Evolutionary conservation across 176 grass and related monocot genomes (phyloP), one percentile per base, ranked within the genome.

Genomic region (Elymus sibiricus): DNA sequence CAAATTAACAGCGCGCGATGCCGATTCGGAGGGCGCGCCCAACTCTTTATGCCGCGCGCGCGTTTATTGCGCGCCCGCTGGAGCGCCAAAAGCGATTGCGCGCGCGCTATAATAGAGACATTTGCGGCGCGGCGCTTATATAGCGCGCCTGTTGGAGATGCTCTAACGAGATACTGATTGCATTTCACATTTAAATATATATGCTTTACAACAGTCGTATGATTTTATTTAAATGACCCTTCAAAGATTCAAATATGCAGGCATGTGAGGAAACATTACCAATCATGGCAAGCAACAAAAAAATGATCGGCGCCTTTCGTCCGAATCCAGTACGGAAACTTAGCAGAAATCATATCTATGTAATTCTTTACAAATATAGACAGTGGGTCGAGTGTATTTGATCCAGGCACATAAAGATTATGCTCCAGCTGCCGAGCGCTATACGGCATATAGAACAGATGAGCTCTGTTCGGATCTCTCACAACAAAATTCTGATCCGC

Each of bases 241-340:
- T 85, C 13, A 40, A 64, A 24, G 13, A 83, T 16, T 56, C 49
- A 63, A 78, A 79, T 76, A 59, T 39, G 9, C 29, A 83, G 64
- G 79, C 22, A 19, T 9, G 39, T 9, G 39, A 83, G 80, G 67
- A 70, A 70, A 83, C 61, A 79, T 98, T 95, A 93, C 95, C 95
- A 98, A 80, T 98, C 95, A 90, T 98, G 95, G 84, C 95, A 98
- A 77, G 89, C 93, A 39, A 95, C 93, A 24, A 95, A 90, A 79
- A 98, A 98, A 87, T 98, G 95, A 87, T 98, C 93, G 15, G 89
- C 82, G 56, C 95, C 95, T 90, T 85, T 95, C 25, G 83, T 98
- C 70, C 93, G 46, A 76, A 95, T 98, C 95, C 95, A 98, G 62
- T 90, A 95, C 0, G 83, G 89, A 51, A 93, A 98, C 80, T 98